Conservation (phyloP, 2,329 filamentous ascomycete species). For the Arthroderma sp. region DNA sequence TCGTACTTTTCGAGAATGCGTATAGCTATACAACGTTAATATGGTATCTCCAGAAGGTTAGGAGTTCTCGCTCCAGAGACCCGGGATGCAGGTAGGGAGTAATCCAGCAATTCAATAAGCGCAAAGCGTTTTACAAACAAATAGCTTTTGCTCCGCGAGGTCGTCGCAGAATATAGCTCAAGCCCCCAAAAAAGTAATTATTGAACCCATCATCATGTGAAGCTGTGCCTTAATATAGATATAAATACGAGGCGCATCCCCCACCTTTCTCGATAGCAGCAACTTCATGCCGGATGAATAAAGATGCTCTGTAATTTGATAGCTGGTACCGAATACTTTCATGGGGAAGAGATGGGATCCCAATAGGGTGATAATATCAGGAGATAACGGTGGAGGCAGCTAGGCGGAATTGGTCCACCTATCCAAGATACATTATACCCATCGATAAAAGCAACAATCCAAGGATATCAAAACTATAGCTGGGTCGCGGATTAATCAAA, state of each 20-base stretch:
- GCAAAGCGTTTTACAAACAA: not conserved
- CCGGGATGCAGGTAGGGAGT: not conserved
- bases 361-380: not conserved
- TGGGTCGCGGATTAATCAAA: not conserved
- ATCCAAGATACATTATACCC: not conserved
- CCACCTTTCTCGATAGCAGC: conserved; percentile 17
- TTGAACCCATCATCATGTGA: not conserved
- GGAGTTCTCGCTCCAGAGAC: too few relatives aligned
- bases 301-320: not conserved
- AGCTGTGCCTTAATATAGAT: not conserved
- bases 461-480: not conserved
- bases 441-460: not conserved
- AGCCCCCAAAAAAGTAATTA: not conserved
- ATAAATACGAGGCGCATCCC: conserved; percentile 13
- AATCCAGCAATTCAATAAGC: not conserved
- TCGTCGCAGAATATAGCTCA: not conserved
- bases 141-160: not conserved
- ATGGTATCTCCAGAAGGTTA: too few relatives aligned
- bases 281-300: not conserved
- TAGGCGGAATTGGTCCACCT: not conserved
- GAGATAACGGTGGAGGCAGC: not conserved
- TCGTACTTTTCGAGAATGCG: too few relatives aligned
- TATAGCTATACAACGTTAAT: too few relatives aligned
- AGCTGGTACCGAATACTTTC: not conserved
- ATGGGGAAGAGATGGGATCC: not conserved